Percentiles rank a stretch among this genome's conserved stretches.
Evolutionary conservation across 2,329 filamentous ascomycete genomes (phyloP).

Genomic region (Malbranchea zuffiana): DNA sequence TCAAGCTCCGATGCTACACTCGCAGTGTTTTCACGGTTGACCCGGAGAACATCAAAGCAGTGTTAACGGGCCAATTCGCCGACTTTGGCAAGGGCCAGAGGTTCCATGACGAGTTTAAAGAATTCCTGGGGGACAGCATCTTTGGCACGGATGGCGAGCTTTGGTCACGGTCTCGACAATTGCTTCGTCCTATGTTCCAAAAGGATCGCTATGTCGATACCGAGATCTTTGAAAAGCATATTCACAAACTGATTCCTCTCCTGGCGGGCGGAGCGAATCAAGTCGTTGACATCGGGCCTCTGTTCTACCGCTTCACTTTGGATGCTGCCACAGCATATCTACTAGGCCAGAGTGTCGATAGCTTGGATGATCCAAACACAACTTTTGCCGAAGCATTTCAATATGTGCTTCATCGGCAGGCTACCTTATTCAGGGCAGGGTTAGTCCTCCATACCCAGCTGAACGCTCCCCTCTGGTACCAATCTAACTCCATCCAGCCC

Average conservation of each 20-base stretch:
- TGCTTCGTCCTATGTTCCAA: constrained; percentile 79
- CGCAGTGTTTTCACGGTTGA: constrained; percentile 68
- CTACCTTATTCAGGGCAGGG: constrained; percentile 53
- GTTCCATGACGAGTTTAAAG: constrained; percentile 65
- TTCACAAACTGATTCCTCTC: constrained; percentile 58
- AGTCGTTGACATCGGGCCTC: constrained; percentile 59
- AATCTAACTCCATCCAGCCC: constrained; percentile 34
- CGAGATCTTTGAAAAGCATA: constrained; percentile 69
- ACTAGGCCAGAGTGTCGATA: constrained; percentile 62
- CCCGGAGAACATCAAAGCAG: constrained; percentile 81
- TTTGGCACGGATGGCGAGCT: constrained; percentile 67
- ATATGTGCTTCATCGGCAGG: constrained; percentile 65
- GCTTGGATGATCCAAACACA: constrained; percentile 49
- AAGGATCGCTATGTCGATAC: constrained; percentile 76
- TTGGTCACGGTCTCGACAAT: constrained; percentile 74
- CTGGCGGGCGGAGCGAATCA: constrained; percentile 43
- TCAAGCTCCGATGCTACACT: constrained; percentile 25
- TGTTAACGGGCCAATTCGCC: constrained; percentile 74
- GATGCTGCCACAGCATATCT: constrained; percentile 81
- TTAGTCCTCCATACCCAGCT: constrained; percentile 23
- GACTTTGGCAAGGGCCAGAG: constrained; percentile 70
- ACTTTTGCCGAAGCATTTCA: constrained; percentile 73
- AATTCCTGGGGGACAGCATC: constrained; percentile 76
- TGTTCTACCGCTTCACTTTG: constrained; percentile 74
- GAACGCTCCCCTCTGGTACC: constrained; percentile 2